phyloP scores from a whole-genome alignment of 1,284 basidiomycete species.

The Macrocybe sp. region DNA sequence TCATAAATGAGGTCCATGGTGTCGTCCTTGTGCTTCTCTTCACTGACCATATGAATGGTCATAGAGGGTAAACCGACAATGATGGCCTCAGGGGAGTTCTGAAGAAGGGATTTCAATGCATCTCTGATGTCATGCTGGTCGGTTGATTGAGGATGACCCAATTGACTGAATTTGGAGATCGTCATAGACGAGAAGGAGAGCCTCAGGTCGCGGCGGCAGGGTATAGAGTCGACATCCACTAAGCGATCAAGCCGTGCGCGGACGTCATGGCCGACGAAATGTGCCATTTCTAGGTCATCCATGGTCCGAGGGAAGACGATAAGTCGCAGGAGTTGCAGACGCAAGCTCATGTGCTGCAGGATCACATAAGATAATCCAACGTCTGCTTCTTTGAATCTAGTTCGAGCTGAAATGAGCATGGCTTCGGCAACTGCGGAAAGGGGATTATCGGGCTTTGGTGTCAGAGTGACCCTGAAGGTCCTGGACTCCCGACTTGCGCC shows the following conservation, averaged over 20 bases:
- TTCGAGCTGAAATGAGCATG: slow-evolving; percentile 71
- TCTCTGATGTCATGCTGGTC: slow-evolving; percentile 36
- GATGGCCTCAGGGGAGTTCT: slow-evolving; percentile 57
- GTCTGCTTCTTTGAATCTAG: slow-evolving; percentile 61
- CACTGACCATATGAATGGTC: slow-evolving; percentile 72
- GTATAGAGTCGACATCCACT: slow-evolving; percentile 42
- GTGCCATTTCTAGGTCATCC: slow-evolving; percentile 67
- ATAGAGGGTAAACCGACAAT: slow-evolving; percentile 77
- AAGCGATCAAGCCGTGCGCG: slow-evolving; percentile 61
- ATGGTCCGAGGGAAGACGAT: slow-evolving; percentile 75
- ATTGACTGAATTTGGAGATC: slow-evolving; percentile 64
- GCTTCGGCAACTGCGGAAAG: slow-evolving; percentile 80
- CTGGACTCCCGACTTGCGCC: slow-evolving; percentile 70
- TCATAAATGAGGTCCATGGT: slow-evolving; percentile 53
- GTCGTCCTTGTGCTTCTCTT: slow-evolving; percentile 42
- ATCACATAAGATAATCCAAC: slow-evolving; percentile 55
- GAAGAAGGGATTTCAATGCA: slow-evolving; percentile 54
- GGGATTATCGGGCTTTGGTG: slow-evolving; percentile 69
- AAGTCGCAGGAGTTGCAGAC: slow-evolving; percentile 54
- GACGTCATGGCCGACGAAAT: slow-evolving; percentile 63
- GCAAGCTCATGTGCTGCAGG: slow-evolving; percentile 67
- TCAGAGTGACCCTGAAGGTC: slow-evolving; percentile 61
- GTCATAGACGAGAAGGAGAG: slow-evolving; percentile 71
- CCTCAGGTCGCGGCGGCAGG: slow-evolving; percentile 56
- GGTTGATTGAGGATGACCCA: slow-evolving; percentile 42